phyloP scores from a whole-genome alignment of 1,284 basidiomycete species.

The Pseudozyma sp. region DNA sequence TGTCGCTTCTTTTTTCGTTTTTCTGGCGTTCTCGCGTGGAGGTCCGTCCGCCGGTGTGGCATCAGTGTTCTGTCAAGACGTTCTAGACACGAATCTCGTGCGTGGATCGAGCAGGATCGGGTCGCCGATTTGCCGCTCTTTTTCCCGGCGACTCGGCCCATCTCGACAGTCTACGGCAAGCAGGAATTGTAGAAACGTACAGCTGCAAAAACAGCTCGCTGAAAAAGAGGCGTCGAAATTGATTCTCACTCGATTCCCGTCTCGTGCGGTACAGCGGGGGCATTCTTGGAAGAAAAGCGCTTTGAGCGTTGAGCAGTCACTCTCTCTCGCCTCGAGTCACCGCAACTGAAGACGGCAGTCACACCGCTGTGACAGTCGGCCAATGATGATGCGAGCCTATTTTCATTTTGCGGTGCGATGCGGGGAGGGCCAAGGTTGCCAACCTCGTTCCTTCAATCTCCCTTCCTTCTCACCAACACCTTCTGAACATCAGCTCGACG shows the following conservation, averaged over 20 bases:
- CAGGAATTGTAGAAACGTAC: too few species aligned
- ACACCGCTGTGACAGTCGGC: background rate
- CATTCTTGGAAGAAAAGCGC: slow-evolving; percentile 3
- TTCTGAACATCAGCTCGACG: background rate
- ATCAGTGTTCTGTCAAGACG: background rate
- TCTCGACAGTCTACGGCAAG: too few species aligned
- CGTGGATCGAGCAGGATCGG: too few species aligned
- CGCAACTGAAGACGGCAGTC: background rate
- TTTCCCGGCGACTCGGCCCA: too few species aligned
- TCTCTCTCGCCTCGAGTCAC: slow-evolving; percentile 22
- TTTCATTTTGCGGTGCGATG: slow-evolving; percentile 1
- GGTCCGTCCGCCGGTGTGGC: slow-evolving; percentile 19
- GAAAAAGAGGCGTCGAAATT: background rate
- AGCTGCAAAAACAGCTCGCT: too few species aligned
- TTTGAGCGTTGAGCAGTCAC: too few species aligned
- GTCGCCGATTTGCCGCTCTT: too few species aligned
- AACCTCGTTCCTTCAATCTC: background rate
- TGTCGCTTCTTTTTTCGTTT: background rate
- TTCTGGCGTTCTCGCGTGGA: slow-evolving; percentile 22
- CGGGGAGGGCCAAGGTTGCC: slow-evolving; percentile 7
- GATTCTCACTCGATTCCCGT: background rate
- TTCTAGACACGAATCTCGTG: slow-evolving; percentile 3
- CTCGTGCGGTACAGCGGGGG: background rate
- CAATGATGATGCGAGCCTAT: background rate
- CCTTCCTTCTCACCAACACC: slow-evolving; percentile 6